Evolutionary conservation across 2,329 filamentous ascomycete genomes (phyloP).

Genomic region (Basipetospora chlamydospora): DNA sequence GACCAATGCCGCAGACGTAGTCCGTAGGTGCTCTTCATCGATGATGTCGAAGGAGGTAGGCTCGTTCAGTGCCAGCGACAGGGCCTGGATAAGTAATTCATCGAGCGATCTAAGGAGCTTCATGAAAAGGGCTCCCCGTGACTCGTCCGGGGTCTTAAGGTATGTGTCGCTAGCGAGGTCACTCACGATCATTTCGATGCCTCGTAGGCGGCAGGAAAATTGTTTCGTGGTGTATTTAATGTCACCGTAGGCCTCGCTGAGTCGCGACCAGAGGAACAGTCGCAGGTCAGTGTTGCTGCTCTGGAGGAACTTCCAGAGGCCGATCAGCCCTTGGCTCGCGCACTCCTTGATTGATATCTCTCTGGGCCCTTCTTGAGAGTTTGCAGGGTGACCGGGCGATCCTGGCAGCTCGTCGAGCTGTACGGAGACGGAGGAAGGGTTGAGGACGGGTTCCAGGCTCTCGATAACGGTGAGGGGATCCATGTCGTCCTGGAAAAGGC

Average conservation of each 20-base stretch:
- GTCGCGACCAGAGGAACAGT: conserved; percentile 75
- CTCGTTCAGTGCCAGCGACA: conserved; percentile 56
- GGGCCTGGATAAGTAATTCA: conserved; percentile 55
- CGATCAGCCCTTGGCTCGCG: conserved; percentile 45
- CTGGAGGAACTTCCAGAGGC: conserved; percentile 75
- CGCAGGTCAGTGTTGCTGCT: conserved; percentile 70
- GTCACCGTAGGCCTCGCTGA: conserved; percentile 76
- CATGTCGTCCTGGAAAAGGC: conserved; percentile 71
- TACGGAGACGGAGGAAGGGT: conserved; percentile 44
- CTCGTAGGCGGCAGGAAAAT: conserved; percentile 72
- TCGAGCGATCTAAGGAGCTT: conserved; percentile 68
- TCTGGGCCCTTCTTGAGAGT: conserved; percentile 7
- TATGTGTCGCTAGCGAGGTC: conserved; percentile 50
- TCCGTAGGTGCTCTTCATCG: conserved; percentile 61
- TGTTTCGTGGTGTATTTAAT: conserved; percentile 82
- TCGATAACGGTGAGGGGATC: conserved; percentile 76
- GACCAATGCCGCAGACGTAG: conserved; percentile 57
- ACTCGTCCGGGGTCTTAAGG: conserved; percentile 39
- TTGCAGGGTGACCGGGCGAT: not conserved
- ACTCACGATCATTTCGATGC: conserved; percentile 66
- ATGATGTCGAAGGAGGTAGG: conserved; percentile 65
- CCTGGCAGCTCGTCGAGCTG: conserved; percentile 1
- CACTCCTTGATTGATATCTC: conserved; percentile 31
- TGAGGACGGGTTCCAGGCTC: conserved; percentile 80
- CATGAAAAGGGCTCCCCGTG: conserved; percentile 57